A percentile compares a stretch with the other conserved stretches of the same genome.
These are phyloP conservation scores for Hymenoscyphus linearis DNA, from an alignment of 2,329 filamentous ascomycete genomes.

Conservation along the genomic window DNA sequence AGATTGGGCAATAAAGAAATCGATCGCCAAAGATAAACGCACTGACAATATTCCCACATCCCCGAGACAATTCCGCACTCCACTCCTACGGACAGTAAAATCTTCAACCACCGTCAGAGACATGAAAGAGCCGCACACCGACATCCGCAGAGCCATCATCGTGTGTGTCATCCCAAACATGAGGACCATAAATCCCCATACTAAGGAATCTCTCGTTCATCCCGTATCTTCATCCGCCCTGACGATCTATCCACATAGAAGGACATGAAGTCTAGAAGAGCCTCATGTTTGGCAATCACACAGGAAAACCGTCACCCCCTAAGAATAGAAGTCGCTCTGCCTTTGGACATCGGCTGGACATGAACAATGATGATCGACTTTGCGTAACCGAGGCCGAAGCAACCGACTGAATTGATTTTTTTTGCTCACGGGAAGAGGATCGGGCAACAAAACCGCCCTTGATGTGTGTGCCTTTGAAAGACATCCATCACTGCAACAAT, in stretches of 20 bases:
- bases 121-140: background rate
- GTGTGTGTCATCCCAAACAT: background rate
- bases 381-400: background rate
- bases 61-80: background rate
- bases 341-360: background rate
- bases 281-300: background rate
- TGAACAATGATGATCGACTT: background rate
- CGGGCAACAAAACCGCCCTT: background rate
- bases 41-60: background rate
- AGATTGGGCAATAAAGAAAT: background rate
- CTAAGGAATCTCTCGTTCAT: background rate
- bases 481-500: background rate
- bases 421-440: background rate
- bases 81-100: background rate
- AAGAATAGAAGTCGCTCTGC: background rate
- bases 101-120: background rate
- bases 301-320: background rate
- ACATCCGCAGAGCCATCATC: too few relatives aligned
- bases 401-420: background rate
- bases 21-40: background rate
- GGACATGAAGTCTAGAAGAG: too few relatives aligned
- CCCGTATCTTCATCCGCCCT: background rate
- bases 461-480: background rate
- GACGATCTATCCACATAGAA: background rate
- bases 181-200: background rate